Conservation (phyloP, 1,284 basidiomycete genomes). For the Dichomitus squalens region DNA sequence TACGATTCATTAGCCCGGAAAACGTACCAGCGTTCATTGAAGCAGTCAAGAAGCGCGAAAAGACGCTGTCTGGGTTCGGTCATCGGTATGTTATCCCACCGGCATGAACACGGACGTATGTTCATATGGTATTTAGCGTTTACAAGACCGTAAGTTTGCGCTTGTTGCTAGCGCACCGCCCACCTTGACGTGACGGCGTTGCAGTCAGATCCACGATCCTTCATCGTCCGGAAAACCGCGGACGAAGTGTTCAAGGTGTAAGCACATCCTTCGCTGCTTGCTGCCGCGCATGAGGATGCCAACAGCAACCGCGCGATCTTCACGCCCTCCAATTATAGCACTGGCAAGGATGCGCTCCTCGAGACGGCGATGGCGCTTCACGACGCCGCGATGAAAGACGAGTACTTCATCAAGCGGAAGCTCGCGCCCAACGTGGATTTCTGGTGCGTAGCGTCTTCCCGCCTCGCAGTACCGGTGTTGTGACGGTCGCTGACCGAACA, state of each 20-base stretch:
- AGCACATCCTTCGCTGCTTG: conserved; percentile 24
- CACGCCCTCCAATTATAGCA: conserved; percentile 42
- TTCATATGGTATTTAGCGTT: conserved; percentile 43
- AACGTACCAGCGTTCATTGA: conserved; percentile 86
- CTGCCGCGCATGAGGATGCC: not conserved
- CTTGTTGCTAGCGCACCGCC: not conserved
- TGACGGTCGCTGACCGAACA: conserved; percentile 10
- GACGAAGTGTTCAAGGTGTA: conserved; percentile 87
- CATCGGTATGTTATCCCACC: conserved; percentile 57
- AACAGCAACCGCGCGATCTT: not conserved
- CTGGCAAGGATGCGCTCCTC: conserved; percentile 79
- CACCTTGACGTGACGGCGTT: not conserved
- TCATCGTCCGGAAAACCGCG: conserved; percentile 85
- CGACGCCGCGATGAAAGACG: conserved; percentile 85
- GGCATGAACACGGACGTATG: not conserved
- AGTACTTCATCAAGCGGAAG: conserved; percentile 79
- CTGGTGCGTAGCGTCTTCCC: conserved; percentile 63
- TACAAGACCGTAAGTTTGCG: conserved; percentile 71
- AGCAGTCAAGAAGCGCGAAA: conserved; percentile 83
- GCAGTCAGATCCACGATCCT: conserved; percentile 84
- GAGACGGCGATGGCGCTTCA: conserved; percentile 88
- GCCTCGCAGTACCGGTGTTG: conserved; percentile 6
- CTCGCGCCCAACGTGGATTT: conserved; percentile 85
- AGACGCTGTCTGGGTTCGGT: conserved; percentile 85
- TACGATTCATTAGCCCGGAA: conserved; percentile 52